Conservation (phyloP, 768 basidiomycete genomes). For the Porpolomopsis calyptriformis region DNA sequence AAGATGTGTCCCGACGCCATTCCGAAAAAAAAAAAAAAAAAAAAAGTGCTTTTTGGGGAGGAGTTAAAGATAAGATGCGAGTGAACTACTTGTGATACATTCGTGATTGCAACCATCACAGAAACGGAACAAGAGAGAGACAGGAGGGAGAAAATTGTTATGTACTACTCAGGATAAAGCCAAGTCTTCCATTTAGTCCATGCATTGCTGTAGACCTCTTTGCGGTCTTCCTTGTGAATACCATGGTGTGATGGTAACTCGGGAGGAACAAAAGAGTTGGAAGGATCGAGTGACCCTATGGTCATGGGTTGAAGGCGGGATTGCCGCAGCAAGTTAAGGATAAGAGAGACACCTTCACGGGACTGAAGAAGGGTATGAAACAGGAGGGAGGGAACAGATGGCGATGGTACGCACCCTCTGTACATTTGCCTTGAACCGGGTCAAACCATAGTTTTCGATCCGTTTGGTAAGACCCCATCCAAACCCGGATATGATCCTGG, state of each 20-base stretch:
- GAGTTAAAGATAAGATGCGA: no score
- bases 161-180: conserved; percentile 27
- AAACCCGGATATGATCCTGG: conserved; percentile 76
- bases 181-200: conserved; percentile 37
- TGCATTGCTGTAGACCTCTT: conserved; percentile 8
- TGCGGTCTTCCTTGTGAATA: conserved; percentile 5
- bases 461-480: conserved; percentile 84
- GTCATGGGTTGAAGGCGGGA: conserved; percentile 57
- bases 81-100: no score
- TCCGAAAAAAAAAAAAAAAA: no score
- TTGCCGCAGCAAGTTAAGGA: conserved; percentile 69
- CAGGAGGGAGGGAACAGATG: background rate
- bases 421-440: conserved; percentile 77
- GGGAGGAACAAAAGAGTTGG: conserved; percentile 10
- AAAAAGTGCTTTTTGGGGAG: no score
- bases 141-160: conserved; percentile 4
- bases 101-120: no score
- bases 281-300: conserved; percentile 22
- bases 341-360: conserved; percentile 77
- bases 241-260: conserved; percentile 5
- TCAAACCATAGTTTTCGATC: conserved; percentile 79
- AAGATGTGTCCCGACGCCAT: no score
- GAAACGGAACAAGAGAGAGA: no score
- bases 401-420: conserved; percentile 49
- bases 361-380: conserved; percentile 36